Percentiles rank a stretch among this genome's conserved stretches.
Conservation (phyloP, 2,329 filamentous ascomycete species). For the Cercospora sp. region DNA sequence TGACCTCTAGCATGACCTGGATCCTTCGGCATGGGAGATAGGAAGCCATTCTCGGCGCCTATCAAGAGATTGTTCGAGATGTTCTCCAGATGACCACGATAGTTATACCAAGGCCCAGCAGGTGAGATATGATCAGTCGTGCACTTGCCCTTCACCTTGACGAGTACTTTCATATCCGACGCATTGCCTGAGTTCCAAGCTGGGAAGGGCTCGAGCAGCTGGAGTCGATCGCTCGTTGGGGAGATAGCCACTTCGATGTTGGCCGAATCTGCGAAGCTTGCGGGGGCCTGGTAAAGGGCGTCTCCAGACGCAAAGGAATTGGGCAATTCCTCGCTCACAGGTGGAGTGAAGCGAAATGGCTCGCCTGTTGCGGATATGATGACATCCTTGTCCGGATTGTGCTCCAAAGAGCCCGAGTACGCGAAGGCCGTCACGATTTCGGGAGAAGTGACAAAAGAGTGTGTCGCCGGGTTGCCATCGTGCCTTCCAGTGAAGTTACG, state of each 20-base stretch:
- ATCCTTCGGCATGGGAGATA: conserved; percentile 69
- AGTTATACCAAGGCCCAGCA: conserved; percentile 96
- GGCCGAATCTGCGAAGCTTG: conserved; percentile 64
- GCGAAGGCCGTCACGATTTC: conserved; percentile 84
- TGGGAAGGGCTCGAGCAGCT: conserved; percentile 80
- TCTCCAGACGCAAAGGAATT: conserved; percentile 83
- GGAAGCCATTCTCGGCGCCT: conserved; percentile 78
- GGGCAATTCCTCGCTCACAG: conserved; percentile 78
- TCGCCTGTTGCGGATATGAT: conserved; percentile 94
- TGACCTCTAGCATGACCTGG: conserved; percentile 67
- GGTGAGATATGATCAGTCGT: conserved; percentile 95
- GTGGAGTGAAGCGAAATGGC: conserved; percentile 81
- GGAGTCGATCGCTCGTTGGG: conserved; percentile 86
- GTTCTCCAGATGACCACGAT: conserved; percentile 97
- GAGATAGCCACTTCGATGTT: conserved; percentile 76
- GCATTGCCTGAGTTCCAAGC: conserved; percentile 88
- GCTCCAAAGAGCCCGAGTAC: conserved; percentile 75
- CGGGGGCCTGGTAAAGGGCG: conserved; percentile 88
- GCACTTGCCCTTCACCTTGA: conserved; percentile 94
- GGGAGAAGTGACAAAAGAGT: conserved; percentile 88
- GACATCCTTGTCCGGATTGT: conserved; percentile 80
- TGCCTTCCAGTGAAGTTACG: conserved; percentile 99
- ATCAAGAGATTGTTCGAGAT: conserved; percentile 99
- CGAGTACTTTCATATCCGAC: conserved; percentile 78
- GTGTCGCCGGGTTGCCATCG: conserved; percentile 88